A percentile compares a stretch with the other conserved stretches of the same genome.
Conservation (phyloP, 2,329 filamentous ascomycete species). For the Chaetomium globosum region DNA sequence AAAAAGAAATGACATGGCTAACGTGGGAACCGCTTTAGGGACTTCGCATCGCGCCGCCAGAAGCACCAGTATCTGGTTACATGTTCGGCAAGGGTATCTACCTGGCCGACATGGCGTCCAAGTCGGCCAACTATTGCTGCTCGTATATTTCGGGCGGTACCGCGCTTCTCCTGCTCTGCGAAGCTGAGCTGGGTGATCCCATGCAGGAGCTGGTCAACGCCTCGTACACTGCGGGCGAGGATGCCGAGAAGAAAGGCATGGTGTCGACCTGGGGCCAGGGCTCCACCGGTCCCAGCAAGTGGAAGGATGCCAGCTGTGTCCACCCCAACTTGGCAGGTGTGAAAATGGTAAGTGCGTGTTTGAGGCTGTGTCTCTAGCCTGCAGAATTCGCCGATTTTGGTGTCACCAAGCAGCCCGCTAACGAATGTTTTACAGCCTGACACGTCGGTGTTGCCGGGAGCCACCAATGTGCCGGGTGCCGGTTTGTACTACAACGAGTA, state of each 20-base stretch:
- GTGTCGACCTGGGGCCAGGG: conserved; percentile 74
- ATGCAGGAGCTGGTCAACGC: conserved; percentile 64
- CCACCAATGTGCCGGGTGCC: conserved; percentile 51
- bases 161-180: conserved; percentile 78
- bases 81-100: conserved; percentile 94
- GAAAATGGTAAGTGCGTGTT: conserved; percentile 60
- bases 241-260: conserved; percentile 62
- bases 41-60: conserved; percentile 83
- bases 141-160: conserved; percentile 64
- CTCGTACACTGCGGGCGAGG: conserved; percentile 65
- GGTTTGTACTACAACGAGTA: conserved; percentile 71
- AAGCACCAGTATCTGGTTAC: conserved; percentile 77
- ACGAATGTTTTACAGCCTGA: conserved; percentile 51
- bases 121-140: conserved; percentile 78
- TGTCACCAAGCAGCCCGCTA: conserved; percentile 15
- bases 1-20: neutral
- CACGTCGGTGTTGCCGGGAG: conserved; percentile 48
- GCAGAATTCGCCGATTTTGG: neutral
- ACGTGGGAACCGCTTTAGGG: conserved; percentile 47
- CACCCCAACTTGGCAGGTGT: conserved; percentile 67
- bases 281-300: conserved; percentile 61
- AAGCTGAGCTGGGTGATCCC: conserved; percentile 77
- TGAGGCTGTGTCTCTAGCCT: neutral
- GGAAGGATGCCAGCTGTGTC: conserved; percentile 74
- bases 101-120: conserved; percentile 80